Percentiles rank a stretch among this genome's conserved stretches.
Evolutionary conservation across 1,284 basidiomycete species (phyloP).

Genomic region (Malassezia yamatoensis): DNA sequence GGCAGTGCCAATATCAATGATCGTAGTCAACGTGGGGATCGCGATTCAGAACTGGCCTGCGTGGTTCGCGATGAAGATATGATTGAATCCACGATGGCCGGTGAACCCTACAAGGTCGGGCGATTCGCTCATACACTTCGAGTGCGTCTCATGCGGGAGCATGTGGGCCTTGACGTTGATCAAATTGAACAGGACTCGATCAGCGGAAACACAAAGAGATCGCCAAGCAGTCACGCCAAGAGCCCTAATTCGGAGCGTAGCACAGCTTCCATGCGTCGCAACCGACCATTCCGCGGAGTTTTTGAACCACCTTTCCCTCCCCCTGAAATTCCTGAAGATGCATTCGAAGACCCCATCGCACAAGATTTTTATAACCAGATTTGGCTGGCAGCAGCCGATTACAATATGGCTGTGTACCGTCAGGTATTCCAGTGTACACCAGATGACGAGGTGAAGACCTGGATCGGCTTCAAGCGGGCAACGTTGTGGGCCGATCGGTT

Average conservation of each 20-base stretch:
- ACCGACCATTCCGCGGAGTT: neutral
- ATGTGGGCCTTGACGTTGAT: constrained; percentile 89
- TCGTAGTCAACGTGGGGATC: constrained; percentile 83
- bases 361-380: constrained; percentile 32
- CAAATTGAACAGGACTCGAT: constrained; percentile 55
- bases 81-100: constrained; percentile 82
- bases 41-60: constrained; percentile 87
- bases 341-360: neutral
- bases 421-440: constrained; percentile 45
- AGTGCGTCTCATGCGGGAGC: constrained; percentile 88
- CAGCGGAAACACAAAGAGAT: neutral
- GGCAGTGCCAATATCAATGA: constrained; percentile 99
- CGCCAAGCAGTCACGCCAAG: neutral
- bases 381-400: constrained; percentile 37
- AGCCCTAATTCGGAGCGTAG: neutral
- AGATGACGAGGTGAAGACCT: constrained; percentile 43
- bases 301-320: neutral
- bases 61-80: constrained; percentile 93
- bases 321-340: neutral
- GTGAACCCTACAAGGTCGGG: constrained; percentile 86
- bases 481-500: constrained; percentile 30
- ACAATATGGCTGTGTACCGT: constrained; percentile 45
- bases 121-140: constrained; percentile 90
- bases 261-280: neutral
- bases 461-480: constrained; percentile 43